phyloP scores from a whole-genome alignment of 331 rosid species.

The Arachis monticola region DNA sequence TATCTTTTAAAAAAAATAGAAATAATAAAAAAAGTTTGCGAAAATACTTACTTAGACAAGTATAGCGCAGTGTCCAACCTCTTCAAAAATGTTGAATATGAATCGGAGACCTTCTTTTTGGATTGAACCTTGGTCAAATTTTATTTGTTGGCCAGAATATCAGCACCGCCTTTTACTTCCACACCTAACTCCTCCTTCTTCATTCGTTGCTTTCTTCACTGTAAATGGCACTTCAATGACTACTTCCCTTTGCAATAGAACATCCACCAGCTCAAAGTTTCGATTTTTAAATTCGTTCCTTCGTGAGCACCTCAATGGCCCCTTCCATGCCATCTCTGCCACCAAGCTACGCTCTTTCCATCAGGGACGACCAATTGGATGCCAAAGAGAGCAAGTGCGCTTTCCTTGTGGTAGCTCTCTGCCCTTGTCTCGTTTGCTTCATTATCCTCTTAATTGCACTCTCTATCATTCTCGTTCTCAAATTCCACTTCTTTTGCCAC shows the following conservation, averaged over 20 bases:
- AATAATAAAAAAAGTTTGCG: no score
- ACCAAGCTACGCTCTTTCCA: conserved; percentile 52
- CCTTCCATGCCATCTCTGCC: conserved; percentile 48
- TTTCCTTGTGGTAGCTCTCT: conserved; percentile 72
- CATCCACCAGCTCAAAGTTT: conserved; percentile 21
- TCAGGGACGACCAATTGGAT: conserved; percentile 51
- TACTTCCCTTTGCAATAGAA: conserved; percentile 16
- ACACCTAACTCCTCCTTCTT: neutral
- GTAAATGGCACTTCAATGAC: conserved; percentile 70
- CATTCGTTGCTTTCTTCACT: neutral
- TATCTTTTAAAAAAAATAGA: no score
- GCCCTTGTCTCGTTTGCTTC: conserved; percentile 84
- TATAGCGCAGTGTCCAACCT: no score
- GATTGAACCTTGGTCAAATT: no score
- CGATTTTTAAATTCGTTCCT: conserved; percentile 30
- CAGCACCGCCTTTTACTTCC: neutral
- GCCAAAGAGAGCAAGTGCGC: conserved; percentile 59
- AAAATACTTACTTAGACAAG: no score
- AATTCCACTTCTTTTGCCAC: conserved; percentile 83
- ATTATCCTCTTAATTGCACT: conserved; percentile 57
- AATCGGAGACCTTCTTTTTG: no score
- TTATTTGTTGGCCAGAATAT: no score
- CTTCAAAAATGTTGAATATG: no score
- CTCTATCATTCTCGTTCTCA: conserved; percentile 65
- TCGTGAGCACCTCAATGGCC: conserved; percentile 45